A percentile compares a stretch with the other conserved stretches of the same genome.
Evolutionary conservation across 805 yeast genomes (phyloP).

Genomic region (Starmerella kuoi): DNA sequence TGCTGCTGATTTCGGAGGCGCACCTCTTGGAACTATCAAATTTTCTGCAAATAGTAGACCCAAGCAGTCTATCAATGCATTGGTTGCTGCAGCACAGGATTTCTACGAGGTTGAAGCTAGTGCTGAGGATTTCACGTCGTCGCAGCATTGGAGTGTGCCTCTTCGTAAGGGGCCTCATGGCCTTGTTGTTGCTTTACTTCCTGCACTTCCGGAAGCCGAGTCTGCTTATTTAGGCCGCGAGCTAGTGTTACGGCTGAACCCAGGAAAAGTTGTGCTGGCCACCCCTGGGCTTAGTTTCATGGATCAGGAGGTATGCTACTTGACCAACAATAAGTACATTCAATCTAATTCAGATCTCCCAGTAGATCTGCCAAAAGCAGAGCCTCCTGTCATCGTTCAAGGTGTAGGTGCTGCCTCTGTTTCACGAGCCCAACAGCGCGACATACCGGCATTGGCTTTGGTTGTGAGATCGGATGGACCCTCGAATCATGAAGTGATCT

Average conservation of each 20-base stretch:
- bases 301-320: conserved; percentile 8
- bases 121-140: conserved; percentile 2
- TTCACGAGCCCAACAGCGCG: conserved; percentile 21
- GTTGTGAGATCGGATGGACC: conserved; percentile 28
- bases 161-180: conserved; percentile 3
- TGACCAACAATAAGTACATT: conserved; percentile 2
- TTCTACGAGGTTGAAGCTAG: conserved; percentile 13
- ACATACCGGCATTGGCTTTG: conserved; percentile 22
- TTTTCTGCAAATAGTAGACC: neutral
- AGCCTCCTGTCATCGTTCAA: conserved; percentile 26
- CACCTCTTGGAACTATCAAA: conserved; percentile 1
- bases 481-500: conserved; percentile 25
- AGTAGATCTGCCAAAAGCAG: conserved; percentile 16
- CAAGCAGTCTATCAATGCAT: neutral
- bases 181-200: conserved; percentile 7
- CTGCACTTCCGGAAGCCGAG: conserved; percentile 15
- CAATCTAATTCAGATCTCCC: neutral
- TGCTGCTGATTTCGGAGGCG: conserved; percentile 1
- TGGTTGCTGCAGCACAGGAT: neutral
- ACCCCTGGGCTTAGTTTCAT: conserved; percentile 21
- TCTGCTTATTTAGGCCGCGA: conserved; percentile 15
- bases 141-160: neutral
- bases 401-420: conserved; percentile 28
- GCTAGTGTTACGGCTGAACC: conserved; percentile 6
- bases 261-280: conserved; percentile 8